Percentiles rank a stretch among this genome's conserved stretches.
phyloP scores from a whole-genome alignment of 2,329 filamentous ascomycete genomes.

The Pleoardoris graminearum region DNA sequence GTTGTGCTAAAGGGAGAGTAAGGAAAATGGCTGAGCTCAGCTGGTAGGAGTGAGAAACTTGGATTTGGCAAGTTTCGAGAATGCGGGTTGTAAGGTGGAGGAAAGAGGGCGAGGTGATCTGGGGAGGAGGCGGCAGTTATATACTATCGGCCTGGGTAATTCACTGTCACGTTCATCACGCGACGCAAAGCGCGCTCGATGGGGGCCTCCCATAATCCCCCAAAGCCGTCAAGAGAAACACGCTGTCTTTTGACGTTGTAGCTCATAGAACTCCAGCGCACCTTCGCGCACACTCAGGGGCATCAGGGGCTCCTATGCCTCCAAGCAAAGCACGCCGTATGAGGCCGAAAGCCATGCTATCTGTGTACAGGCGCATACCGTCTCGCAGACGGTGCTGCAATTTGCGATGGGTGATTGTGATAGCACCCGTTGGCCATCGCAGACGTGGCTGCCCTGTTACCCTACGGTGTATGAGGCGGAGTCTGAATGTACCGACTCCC shows the following conservation, averaged over 20 bases:
- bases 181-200: neutral
- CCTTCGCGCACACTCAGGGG: neutral
- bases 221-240: neutral
- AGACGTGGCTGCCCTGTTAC: too few relatives aligned
- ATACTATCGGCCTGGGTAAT: neutral
- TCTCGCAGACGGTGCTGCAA: too few relatives aligned
- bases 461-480: too few relatives aligned
- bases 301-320: neutral
- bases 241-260: neutral
- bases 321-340: neutral
- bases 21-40: neutral
- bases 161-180: conserved; percentile 1
- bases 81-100: conserved; percentile 5
- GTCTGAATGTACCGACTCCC: too few relatives aligned
- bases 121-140: conserved; percentile 2
- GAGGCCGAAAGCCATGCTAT: neutral
- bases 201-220: neutral
- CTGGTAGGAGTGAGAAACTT: neutral
- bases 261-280: neutral
- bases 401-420: too few relatives aligned
- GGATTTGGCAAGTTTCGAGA: neutral
- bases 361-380: neutral
- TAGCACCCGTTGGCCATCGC: too few relatives aligned
- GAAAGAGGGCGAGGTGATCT: neutral
- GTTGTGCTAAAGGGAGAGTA: neutral